phyloP scores from a whole-genome alignment of 176 grass and related monocot genomes.

The Phoenix roebelenii region DNA sequence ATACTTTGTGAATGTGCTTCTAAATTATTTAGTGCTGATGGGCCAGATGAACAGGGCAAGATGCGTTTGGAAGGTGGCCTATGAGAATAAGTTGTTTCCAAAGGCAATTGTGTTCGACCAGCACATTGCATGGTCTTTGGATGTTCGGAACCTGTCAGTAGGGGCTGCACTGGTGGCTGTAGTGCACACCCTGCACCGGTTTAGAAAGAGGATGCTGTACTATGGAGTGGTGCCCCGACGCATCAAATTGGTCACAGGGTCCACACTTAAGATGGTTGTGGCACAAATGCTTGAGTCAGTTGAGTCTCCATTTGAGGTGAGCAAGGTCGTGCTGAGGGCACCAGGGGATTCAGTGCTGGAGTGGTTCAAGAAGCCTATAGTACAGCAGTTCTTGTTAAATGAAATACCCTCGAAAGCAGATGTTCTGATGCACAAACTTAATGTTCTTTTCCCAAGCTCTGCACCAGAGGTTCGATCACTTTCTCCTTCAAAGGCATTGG shows the following conservation, averaged over 20 bases:
- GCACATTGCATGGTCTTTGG: conserved; percentile 94
- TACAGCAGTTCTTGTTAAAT: conserved; percentile 96
- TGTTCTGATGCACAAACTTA: conserved; percentile 91
- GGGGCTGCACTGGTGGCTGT: conserved; percentile 58
- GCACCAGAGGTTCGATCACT: conserved; percentile 59
- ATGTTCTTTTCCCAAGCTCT: conserved; percentile 81
- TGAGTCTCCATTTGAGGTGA: conserved; percentile 82
- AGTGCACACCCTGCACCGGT: conserved; percentile 77
- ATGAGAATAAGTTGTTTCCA: conserved; percentile 92
- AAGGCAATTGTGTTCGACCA: conserved; percentile 95
- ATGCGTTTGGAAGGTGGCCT: conserved; percentile 89
- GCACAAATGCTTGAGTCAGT: conserved; percentile 56
- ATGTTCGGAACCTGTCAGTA: conserved; percentile 58
- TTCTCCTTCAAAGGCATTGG: conserved; percentile 46
- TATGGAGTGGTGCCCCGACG: conserved; percentile 76
- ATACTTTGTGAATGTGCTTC: conserved; percentile 88
- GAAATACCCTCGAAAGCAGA: conserved; percentile 90
- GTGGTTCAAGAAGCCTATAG: conserved; percentile 94
- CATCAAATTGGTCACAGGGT: conserved; percentile 86
- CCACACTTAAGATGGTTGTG: conserved; percentile 82
- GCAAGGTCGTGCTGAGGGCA: conserved; percentile 77
- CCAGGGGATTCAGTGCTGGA: conserved; percentile 62
- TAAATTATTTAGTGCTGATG: conserved; percentile 93
- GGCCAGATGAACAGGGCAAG: conserved; percentile 95
- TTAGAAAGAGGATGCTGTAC: conserved; percentile 96